phyloP scores from a whole-genome alignment of 2,329 filamentous ascomycete genomes.

The Anthostomella pinea region DNA sequence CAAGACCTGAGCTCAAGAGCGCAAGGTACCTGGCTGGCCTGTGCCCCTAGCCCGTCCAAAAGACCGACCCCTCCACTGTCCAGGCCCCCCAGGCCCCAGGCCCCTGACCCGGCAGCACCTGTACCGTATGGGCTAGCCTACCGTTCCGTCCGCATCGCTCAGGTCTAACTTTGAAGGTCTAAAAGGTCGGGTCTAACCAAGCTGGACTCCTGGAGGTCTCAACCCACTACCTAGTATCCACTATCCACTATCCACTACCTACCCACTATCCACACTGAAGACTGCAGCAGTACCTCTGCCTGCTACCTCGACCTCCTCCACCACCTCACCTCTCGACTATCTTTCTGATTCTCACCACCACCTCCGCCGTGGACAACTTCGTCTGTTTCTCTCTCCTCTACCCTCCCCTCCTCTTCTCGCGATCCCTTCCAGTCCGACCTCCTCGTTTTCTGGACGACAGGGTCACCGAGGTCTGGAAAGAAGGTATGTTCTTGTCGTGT shows the following conservation, averaged over 20 bases:
- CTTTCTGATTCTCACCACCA: constrained; percentile 20
- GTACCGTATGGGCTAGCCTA: constrained; percentile 25
- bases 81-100: no score
- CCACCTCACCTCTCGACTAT: constrained; percentile 23
- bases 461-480: constrained; percentile 30
- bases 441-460: constrained; percentile 31
- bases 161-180: no score
- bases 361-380: constrained; percentile 14
- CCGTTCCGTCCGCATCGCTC: constrained; percentile 30
- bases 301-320: constrained; percentile 22
- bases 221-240: no score
- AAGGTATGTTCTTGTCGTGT: constrained; percentile 32
- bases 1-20: no score
- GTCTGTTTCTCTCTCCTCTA: constrained; percentile 25
- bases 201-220: no score
- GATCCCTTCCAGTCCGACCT: constrained; percentile 33
- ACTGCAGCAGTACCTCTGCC: no score
- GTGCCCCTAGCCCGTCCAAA: no score
- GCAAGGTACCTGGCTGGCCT: no score
- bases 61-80: constrained; percentile 16
- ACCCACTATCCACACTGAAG: no score
- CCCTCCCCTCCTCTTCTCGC: constrained; percentile 35
- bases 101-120: constrained; percentile 18
- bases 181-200: no score
- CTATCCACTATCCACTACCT: no score